A percentile compares a stretch with the other conserved stretches of the same genome.
phyloP scores from a whole-genome alignment of 2,329 filamentous ascomycete species.

The Endothia cerciana region DNA sequence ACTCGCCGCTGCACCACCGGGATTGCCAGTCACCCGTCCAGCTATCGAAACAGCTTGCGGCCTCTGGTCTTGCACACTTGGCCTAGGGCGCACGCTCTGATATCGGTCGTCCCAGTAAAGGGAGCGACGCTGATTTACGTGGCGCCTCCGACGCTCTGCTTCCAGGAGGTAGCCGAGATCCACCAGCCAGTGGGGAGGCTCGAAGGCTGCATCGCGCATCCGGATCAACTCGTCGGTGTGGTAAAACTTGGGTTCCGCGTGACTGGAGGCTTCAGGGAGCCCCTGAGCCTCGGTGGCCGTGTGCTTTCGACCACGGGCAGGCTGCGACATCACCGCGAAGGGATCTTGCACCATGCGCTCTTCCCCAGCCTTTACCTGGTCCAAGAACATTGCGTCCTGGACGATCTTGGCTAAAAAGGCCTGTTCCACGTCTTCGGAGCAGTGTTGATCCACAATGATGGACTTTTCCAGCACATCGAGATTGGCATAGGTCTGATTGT shows the following conservation, averaged over 20 bases:
- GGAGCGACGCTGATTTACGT: background rate
- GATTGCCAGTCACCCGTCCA: background rate
- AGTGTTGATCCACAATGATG: background rate
- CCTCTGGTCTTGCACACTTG: background rate
- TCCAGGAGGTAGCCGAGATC: conserved; percentile 12
- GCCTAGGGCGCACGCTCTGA: background rate
- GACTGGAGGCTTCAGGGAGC: background rate
- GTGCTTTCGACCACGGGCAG: background rate
- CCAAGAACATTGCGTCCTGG: background rate
- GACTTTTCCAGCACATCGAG: background rate
- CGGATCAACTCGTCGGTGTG: conserved; percentile 5
- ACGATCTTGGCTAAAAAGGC: background rate
- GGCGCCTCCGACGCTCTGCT: background rate
- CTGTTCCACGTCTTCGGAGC: background rate
- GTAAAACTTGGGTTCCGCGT: background rate
- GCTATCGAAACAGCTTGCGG: background rate
- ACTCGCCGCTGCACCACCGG: background rate
- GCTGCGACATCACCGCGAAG: background rate
- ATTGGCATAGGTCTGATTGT: background rate
- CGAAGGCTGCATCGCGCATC: background rate
- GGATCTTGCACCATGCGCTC: background rate
- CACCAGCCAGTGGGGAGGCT: background rate
- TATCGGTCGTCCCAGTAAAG: background rate
- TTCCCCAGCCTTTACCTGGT: background rate
- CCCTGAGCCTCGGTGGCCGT: background rate